phyloP scores from a whole-genome alignment of 2,329 filamentous ascomycete species.

The Acrocalymma vagum region DNA sequence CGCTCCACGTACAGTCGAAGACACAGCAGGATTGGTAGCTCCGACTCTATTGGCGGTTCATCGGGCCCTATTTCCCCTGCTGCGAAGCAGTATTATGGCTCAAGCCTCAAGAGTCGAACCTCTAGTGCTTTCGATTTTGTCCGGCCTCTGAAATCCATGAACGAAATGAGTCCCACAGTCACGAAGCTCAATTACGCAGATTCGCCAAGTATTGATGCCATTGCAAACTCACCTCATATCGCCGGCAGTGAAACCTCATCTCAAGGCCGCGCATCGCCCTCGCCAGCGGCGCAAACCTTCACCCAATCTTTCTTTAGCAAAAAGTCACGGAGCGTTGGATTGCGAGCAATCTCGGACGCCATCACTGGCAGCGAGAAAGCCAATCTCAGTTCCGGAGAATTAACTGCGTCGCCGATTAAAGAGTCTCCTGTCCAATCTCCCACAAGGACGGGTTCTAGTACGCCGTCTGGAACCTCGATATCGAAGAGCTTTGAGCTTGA shows the following conservation, averaged over 20 bases:
- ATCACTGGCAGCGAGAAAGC: conserved; percentile 64
- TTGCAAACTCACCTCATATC: conserved; percentile 49
- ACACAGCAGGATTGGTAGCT: conserved; percentile 81
- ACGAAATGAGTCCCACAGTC: conserved; percentile 61
- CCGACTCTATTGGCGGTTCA: conserved; percentile 74
- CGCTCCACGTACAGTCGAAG: conserved; percentile 70
- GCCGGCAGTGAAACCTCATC: conserved; percentile 60
- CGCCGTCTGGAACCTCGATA: conserved; percentile 64
- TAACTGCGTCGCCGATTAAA: conserved; percentile 54
- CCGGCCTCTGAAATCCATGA: conserved; percentile 49
- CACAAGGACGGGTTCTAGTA: conserved; percentile 78
- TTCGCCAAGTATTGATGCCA: conserved; percentile 55
- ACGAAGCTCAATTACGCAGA: conserved; percentile 64
- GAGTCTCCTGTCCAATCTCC: conserved; percentile 69
- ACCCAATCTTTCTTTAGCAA: conserved; percentile 50
- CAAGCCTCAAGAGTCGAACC: conserved; percentile 41
- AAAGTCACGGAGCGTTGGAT: conserved; percentile 66
- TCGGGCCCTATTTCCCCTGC: conserved; percentile 62
- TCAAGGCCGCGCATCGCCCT: conserved; percentile 55
- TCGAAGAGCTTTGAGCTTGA: conserved; percentile 82
- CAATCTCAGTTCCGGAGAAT: conserved; percentile 50
- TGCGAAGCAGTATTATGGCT: conserved; percentile 74
- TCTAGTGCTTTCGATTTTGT: conserved; percentile 60
- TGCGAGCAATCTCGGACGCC: conserved; percentile 84
- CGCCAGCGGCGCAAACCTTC: conserved; percentile 41